Evolutionary conservation across 108 stramenopile genomes (phyloP), one percentile per base, ranked within the genome.

Genomic region (Stephanodiscus triporus): DNA sequence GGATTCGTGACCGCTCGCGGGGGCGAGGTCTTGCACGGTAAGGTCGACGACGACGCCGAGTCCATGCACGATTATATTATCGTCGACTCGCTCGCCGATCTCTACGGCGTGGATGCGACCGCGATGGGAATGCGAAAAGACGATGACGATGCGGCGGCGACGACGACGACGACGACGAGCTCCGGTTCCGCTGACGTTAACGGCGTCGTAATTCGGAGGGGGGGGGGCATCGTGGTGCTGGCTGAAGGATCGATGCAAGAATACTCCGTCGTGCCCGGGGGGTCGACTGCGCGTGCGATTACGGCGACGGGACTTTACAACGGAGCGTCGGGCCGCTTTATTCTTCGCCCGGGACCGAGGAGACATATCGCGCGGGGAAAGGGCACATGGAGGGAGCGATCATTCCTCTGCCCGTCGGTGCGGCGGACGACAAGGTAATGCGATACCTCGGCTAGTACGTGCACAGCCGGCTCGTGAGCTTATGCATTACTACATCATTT

Each of bases 301-400:
- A 72, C 10, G 71, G 71, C 6, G 61, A 72, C n/a, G 38, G 24
- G 63, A 22, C 37, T 23, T 53, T 63, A 23, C 50, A 24, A 26
- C 9, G 50, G 29, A 61, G 50, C 10, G 60, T 72, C 26, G 71
- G 59, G 63, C 49, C 61, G n/a, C n/a, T n/a, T 48, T 72, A 0
- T 72, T 72, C 29, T 72, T 72, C 34, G 71, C 71, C n/a, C 19
- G 71, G 71, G 23, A 72, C 71, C 1, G 71, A 72, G 49, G 63
- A 60, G 51, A 38, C 71, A 23, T 24, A 58, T 11, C n/a, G n/a
- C n/a, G n/a, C n/a, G n/a, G 60, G 60, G n/a, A 61, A 22, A 22
- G 60, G 60, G 8, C 60, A 61, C 4, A 61, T 61, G 60, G 71
- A 72, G 58, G 71, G 71, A 62, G 71, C n/a, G n/a, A 59, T 72